Base-by-base conservation (phyloP, 2,329 filamentous ascomycete species). In the Sporothrix inflata region DNA sequence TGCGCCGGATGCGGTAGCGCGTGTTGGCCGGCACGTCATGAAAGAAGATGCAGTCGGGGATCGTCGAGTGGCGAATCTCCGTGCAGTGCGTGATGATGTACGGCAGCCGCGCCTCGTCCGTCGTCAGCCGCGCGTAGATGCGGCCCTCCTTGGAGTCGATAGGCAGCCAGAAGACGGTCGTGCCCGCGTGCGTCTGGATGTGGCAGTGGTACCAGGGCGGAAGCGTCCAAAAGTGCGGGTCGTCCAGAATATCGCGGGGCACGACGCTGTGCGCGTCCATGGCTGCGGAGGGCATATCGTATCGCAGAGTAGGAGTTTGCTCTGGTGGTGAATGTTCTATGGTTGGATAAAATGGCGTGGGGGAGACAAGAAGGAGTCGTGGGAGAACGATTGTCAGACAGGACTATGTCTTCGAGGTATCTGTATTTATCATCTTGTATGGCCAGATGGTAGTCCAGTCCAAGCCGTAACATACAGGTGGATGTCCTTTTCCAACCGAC, bases 141-240 rank as follows among this genome's bases (percentile, higher is more conserved):
- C 34, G 30, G 30, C 57, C 57, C 30, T 40, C 57, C n/a, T 65
- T 47, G 61, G 38, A 27, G 38, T 65, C 38, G 38, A 65, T 65
- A 9, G 61, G 38, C 21, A 65, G 61, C 61, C 61, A 65, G 9
- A 65, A 65, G n/a, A 65, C 14, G 38, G 61, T 65, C n/a, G 61
- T 65, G 21, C 61, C 61, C 38, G 61, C 38, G n/a, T 24, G 40
- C n/a, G 61, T 65, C 38, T 47, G 61, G 61, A 65, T 65, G 38
- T 65, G 38, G 14, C 61, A 65, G 61, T 65, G 61, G 61, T 47
- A 65, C 61, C 61, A 65, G n/a, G 61, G 61, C 11, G 66, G 66
- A 9, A 68, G 66, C 1, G 66, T 67, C 49, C 45, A 69, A 34
- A 40, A 53, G 40, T 70, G 51, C 12, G 68, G 53, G 5, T 42